phyloP scores from a whole-genome alignment of 208 protist species.

The Acanthamoeba castellanii region DNA sequence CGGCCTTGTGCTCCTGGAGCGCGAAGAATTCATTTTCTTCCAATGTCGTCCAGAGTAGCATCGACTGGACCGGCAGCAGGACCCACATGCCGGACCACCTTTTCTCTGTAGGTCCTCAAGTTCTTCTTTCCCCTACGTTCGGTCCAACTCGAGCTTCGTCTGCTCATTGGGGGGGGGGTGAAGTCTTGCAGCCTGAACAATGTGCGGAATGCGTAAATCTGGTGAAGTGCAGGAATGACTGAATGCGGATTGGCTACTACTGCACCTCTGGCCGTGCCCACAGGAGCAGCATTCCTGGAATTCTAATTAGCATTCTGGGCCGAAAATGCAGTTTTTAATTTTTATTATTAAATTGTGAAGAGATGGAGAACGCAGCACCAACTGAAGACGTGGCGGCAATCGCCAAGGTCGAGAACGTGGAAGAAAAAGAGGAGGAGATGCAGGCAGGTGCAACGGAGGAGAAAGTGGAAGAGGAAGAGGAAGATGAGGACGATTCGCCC shows the following conservation, averaged over 20 bases:
- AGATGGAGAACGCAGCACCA: not conserved
- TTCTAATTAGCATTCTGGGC: too few relatives aligned
- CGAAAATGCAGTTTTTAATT: not conserved
- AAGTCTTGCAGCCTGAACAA: too few relatives aligned
- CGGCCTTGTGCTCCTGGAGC: constrained; percentile 64
- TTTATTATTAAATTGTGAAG: not conserved
- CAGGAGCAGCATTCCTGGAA: too few relatives aligned
- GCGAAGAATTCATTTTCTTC: constrained; percentile 58
- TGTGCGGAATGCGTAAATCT: too few relatives aligned
- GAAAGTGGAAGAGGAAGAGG: not conserved
- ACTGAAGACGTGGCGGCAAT: too few relatives aligned
- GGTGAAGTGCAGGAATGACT: too few relatives aligned
- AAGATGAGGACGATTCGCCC: not conserved
- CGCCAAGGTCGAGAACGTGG: not conserved
- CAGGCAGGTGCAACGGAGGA: not conserved
- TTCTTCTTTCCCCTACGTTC: too few relatives aligned
- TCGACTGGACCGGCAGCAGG: constrained; percentile 17
- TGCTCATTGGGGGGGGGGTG: too few relatives aligned
- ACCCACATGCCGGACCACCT: constrained; percentile 10
- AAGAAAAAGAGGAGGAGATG: not conserved
- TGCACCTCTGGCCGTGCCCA: too few relatives aligned
- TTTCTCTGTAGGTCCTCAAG: too few relatives aligned
- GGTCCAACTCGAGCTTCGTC: too few relatives aligned
- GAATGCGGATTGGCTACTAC: too few relatives aligned
- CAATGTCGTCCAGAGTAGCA: constrained; percentile 8